Percentiles rank a stretch among this genome's conserved stretches.
Conservation (phyloP, 208 protist genomes). For the Crithidia expoeki region DNA sequence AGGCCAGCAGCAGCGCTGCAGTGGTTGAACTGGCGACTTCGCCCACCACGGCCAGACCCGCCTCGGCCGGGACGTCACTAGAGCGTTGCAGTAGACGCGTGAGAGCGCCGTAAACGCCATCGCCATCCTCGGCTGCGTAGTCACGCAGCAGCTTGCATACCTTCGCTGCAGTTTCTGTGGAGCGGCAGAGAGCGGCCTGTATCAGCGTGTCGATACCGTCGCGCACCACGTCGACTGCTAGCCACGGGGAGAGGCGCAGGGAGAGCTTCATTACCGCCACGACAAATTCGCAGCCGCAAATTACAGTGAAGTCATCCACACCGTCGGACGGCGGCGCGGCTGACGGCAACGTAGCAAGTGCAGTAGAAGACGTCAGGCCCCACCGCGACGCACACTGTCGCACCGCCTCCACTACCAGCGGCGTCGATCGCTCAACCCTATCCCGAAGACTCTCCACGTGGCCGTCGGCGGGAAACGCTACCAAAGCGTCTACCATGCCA, state of each 20-base stretch:
- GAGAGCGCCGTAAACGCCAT: conserved; percentile 10
- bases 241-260: conserved; percentile 37
- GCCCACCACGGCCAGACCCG: conserved; percentile 26
- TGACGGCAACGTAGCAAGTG: neutral
- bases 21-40: conserved; percentile 26
- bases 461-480: conserved; percentile 11
- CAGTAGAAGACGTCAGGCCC: neutral
- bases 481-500: conserved; percentile 40
- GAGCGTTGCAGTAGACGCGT: conserved; percentile 20
- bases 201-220: conserved; percentile 37
- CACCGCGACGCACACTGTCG: conserved; percentile 6
- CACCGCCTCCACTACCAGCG: conserved; percentile 20
- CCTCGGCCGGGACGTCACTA: conserved; percentile 6
- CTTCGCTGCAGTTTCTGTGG: conserved; percentile 23
- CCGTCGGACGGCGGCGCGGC: neutral
- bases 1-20: conserved; percentile 28
- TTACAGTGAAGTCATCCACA: conserved; percentile 32
- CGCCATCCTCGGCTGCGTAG: conserved; percentile 17
- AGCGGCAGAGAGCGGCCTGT: conserved; percentile 19
- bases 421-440: conserved; percentile 24
- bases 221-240: conserved; percentile 25
- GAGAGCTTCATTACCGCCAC: conserved; percentile 50
- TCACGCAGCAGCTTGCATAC: conserved; percentile 33
- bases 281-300: conserved; percentile 57
- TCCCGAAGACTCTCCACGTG: conserved; percentile 13